Percentiles rank a stretch among this genome's conserved stretches.
Conservation (phyloP, 1,284 basidiomycete genomes). For the Austroboletus olivaceoglutinosus region DNA sequence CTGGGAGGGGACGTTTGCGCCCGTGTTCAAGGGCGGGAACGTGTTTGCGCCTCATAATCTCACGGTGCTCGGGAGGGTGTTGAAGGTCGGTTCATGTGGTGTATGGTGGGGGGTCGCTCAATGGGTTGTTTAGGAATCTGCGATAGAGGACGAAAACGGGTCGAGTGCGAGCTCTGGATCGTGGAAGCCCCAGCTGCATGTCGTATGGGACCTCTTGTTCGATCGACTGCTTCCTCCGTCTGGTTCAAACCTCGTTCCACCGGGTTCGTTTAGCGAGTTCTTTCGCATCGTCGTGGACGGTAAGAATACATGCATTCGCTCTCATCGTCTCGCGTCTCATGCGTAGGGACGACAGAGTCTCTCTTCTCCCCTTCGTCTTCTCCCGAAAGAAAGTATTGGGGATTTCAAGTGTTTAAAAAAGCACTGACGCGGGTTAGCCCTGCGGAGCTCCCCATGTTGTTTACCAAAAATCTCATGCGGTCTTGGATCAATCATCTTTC, state of each 20-base stretch:
- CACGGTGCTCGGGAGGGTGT: conserved; percentile 66
- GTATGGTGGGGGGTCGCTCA: conserved; percentile 1
- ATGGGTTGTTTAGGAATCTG: conserved; percentile 48
- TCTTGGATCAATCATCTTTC: conserved; percentile 96
- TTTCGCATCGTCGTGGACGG: conserved; percentile 90
- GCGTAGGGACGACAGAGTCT: conserved; percentile 59
- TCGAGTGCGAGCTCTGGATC: conserved; percentile 51
- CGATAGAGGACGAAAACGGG: conserved; percentile 52
- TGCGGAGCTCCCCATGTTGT: conserved; percentile 78
- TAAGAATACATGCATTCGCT: conserved; percentile 33
- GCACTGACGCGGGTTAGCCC: conserved; percentile 70
- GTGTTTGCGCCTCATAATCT: conserved; percentile 74
- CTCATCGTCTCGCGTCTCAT: conserved; percentile 3
- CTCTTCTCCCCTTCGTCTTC: conserved; percentile 85
- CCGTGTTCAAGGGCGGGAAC: conserved; percentile 74
- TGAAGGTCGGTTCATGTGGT: conserved; percentile 57
- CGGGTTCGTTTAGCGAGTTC: conserved; percentile 84
- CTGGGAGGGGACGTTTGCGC: conserved; percentile 69
- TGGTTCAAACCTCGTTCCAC: conserved; percentile 37
- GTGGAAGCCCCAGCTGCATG: conserved; percentile 92
- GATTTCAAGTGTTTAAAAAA: conserved; percentile 88
- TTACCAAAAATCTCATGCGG: conserved; percentile 95
- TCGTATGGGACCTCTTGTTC: conserved; percentile 86
- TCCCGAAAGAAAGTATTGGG: conserved; percentile 91
- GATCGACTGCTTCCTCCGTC: conserved; percentile 65